These are phyloP conservation scores for Hanseniaspora thailandica DNA, from an alignment of 805 yeast species.

Conservation along the genomic window DNA sequence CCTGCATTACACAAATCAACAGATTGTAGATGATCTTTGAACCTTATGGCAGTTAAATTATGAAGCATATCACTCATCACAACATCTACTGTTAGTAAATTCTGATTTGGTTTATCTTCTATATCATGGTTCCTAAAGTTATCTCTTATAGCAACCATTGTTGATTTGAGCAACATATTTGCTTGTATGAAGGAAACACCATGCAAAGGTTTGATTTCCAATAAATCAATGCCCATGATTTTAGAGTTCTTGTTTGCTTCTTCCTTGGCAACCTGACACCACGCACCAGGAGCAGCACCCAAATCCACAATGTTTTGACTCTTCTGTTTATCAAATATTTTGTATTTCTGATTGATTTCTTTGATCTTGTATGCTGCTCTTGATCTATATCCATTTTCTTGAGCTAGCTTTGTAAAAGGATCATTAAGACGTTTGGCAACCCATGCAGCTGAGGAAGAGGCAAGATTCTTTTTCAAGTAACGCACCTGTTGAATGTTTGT, in stretches of 20 bases:
- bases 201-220: conserved; percentile 64
- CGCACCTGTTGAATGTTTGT: background rate
- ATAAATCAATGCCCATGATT: conserved; percentile 71
- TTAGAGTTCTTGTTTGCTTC: conserved; percentile 40
- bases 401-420: conserved; percentile 54
- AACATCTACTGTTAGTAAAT: conserved; percentile 39
- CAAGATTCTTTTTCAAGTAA: background rate
- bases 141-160: conserved; percentile 45
- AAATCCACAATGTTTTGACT: conserved; percentile 64
- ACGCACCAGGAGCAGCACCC: conserved; percentile 90
- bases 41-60: conserved; percentile 73
- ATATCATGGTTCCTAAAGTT: conserved; percentile 34
- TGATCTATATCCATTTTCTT: conserved; percentile 50
- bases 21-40: conserved; percentile 71
- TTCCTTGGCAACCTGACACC: conserved; percentile 75
- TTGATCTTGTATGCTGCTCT: conserved; percentile 83
- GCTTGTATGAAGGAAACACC: conserved; percentile 82
- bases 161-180: conserved; percentile 57
- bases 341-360: conserved; percentile 57
- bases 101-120: conserved; percentile 18
- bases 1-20: conserved; percentile 90
- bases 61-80: conserved; percentile 83
- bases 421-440: conserved; percentile 58
- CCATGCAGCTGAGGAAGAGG: conserved; percentile 57
- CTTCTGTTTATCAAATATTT: conserved; percentile 37